Evolutionary conservation across 805 yeast genomes (phyloP).

Genomic region (Metschnikowia continentalis): DNA sequence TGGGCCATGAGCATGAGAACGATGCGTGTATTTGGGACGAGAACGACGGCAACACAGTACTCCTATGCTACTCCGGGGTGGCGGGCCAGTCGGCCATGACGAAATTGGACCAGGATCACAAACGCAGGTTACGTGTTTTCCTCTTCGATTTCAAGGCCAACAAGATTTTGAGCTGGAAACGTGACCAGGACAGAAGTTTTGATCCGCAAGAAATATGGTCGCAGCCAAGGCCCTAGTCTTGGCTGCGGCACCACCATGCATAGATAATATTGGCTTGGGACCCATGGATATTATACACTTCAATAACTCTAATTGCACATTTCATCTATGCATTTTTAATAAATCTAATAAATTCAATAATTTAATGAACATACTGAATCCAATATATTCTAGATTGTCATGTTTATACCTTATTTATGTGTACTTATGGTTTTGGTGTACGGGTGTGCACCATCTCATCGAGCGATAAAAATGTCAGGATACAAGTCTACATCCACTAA

Average conservation of each 20-base stretch:
- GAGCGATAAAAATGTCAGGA: neutral
- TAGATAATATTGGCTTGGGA: neutral
- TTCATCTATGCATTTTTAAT: no score
- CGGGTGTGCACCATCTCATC: slow-evolving; percentile 11
- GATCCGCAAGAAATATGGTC: slow-evolving; percentile 18
- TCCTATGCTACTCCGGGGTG: slow-evolving; percentile 39
- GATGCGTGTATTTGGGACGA: slow-evolving; percentile 37
- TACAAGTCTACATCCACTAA: neutral
- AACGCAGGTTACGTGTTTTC: slow-evolving; percentile 33
- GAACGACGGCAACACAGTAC: slow-evolving; percentile 18
- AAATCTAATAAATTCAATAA: no score
- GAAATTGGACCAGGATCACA: slow-evolving; percentile 20
- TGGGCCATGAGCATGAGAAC: slow-evolving; percentile 43
- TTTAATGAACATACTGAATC: no score
- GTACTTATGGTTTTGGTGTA: slow-evolving; percentile 7
- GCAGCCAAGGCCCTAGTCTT: neutral
- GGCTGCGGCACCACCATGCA: neutral
- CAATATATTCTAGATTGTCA: no score
- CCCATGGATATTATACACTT: neutral
- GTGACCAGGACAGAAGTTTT: slow-evolving; percentile 17
- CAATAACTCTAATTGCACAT: neutral
- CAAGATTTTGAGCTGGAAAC: slow-evolving; percentile 36
- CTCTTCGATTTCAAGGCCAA: slow-evolving; percentile 26
- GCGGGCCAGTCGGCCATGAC: slow-evolving; percentile 37
- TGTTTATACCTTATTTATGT: no score